Percentiles rank a stretch among this genome's conserved stretches.
Evolutionary conservation across 495 filamentous ascomycete genomes (phyloP).

Genomic region (Podospora pseudopauciseta): DNA sequence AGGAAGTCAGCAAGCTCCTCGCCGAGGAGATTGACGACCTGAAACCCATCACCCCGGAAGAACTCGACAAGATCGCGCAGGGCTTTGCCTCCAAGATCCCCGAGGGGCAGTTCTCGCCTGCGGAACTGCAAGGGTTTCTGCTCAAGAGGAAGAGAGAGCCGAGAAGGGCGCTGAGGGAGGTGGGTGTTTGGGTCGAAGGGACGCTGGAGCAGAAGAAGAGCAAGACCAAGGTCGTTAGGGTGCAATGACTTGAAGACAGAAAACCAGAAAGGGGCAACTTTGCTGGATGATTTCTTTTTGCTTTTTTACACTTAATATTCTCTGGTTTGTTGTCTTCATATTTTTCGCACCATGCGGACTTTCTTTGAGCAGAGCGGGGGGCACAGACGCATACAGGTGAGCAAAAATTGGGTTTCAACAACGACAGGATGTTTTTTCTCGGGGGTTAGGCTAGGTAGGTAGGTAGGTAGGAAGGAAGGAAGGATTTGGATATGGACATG

Average conservation of each 20-base stretch:
- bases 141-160: constrained; percentile 62
- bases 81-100: constrained; percentile 50
- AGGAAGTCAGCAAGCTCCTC: constrained; percentile 42
- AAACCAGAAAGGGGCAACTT: no score
- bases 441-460: no score
- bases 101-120: constrained; percentile 54
- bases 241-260: constrained; percentile 26
- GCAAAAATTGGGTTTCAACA: no score
- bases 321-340: no score
- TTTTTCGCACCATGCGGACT: no score
- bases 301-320: no score
- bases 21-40: background rate
- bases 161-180: constrained; percentile 52
- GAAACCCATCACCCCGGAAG: constrained; percentile 8
- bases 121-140: constrained; percentile 69
- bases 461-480: no score
- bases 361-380: no score
- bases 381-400: no score
- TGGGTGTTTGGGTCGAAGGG: constrained; percentile 52
- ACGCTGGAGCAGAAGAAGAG: constrained; percentile 43
- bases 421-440: no score
- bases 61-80: constrained; percentile 40
- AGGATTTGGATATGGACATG: background rate
- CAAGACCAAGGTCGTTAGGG: constrained; percentile 37
- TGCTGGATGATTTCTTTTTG: no score